Evolutionary conservation across 2,329 filamentous ascomycete genomes (phyloP), one percentile per base, ranked within the genome.

Genomic region (Botrytis byssoidea): DNA sequence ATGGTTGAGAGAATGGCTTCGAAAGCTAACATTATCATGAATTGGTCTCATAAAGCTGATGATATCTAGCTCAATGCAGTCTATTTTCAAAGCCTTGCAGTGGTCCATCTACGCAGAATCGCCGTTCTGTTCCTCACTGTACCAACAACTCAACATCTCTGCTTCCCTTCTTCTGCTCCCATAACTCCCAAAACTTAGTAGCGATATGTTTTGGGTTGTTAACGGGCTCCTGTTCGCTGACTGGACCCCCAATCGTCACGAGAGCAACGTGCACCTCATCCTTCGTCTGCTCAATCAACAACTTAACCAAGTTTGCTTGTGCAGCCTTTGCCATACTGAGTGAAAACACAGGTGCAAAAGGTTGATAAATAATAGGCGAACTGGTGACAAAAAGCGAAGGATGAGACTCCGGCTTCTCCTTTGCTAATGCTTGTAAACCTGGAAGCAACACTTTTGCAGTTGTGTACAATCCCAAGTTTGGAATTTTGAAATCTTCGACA

Each of bases 251-350:
- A 0, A 88, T 83, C 66, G 79, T 82, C 3, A 88, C 78, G 29
- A 88, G 77, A 0, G 83, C 86, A 29, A 86, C 78, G 74, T 87
- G 85, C 3, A 88, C 83, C 3, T 83, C 83, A 14, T 55, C 71
- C 55, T 69, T 69, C 4, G 55, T 61, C 83, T 82, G 72, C 81
- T 80, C 35, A 81, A 42, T 77, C 75, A 88, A 79, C 25, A 82
- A 85, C 73, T 85, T 79, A 16, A 86, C 82, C 77, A 88, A 78
- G 60, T 85, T 87, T 29, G 84, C 80, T 81, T 89, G 86, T 0
- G 86, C 83, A 1, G 86, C 84, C 77, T 88, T 88, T 63, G 82
- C 83, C 71, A 87, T 80, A 3, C 85, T 86, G 9, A 88, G 80
- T 0, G 84, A 85, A 32, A 88, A 85, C 0, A 87, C 79, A 37